Evolutionary conservation across 176 grass and related monocot species (phyloP), one percentile per base, ranked within the genome.

Genomic region (Lolium rigidum): DNA sequence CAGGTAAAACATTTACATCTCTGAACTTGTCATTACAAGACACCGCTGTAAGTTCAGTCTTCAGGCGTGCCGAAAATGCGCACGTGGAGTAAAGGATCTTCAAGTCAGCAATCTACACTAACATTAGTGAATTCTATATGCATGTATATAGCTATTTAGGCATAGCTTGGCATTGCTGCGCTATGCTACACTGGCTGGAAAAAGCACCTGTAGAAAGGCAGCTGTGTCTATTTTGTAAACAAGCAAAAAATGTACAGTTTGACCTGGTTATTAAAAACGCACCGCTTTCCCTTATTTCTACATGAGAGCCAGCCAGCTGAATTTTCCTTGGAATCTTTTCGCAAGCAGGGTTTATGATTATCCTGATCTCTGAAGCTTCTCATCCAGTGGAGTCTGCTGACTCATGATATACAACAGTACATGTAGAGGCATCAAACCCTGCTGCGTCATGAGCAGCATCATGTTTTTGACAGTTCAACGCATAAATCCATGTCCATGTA

Each of bases 41-140:
- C 90, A 90, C 83, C 81, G 82, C 67, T 59, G 71, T 91, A 71
- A 76, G 65, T 75, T 82, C 59, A 70, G 67, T 61, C 82, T 85
- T 79, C 37, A 77, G 43, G 81, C 62, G 70, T 56, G 80, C 80
- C 80, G 9, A 82, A 69, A 66, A 13, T 64, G 24, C 24, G 10
- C 79, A 81, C 44, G 3, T 20, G 26, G 31, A 75, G 28, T 41
- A 31, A 49, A 10, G 54, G 25, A 88, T 84, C 85, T 86, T 85
- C 59, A 86, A 48, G 88, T 86, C 85, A 95, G 87, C 38, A 43
- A 44, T 84, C 87, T 95, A 88, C 84, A 92, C 66, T 85, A 88
- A 88, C 76, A 97, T 92, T 83, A 92, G 86, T 88, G 78, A 86
- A 84, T 84, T 90, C 81, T 93, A 87, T 93, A 93, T 77, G 87